phyloP scores from a whole-genome alignment of 176 grass and related monocot species.

The Oryza glaberrima region DNA sequence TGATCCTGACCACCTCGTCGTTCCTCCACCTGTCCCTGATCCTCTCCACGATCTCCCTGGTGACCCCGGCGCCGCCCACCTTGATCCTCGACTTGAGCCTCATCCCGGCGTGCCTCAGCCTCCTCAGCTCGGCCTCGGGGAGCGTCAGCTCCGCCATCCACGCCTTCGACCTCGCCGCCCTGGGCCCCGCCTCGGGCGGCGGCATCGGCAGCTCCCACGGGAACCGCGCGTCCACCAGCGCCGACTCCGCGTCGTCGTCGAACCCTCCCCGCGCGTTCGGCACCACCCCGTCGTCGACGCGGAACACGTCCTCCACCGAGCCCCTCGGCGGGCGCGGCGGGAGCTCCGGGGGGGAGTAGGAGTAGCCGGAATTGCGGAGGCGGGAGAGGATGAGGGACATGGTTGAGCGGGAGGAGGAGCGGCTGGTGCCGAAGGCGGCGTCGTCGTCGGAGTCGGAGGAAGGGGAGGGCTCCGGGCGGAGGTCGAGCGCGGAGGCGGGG shows the following conservation, averaged over 20 bases:
- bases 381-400: constrained; percentile 83
- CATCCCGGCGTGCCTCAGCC: constrained; percentile 78
- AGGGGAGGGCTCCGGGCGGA: constrained; percentile 61
- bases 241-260: constrained; percentile 26
- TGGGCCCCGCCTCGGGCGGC: constrained; percentile 41
- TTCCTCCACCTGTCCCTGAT: constrained; percentile 90
- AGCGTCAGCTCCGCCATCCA: constrained; percentile 89
- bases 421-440: constrained; percentile 63
- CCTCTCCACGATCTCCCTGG: constrained; percentile 69
- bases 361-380: constrained; percentile 75
- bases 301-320: constrained; percentile 89
- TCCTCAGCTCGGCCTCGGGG: constrained; percentile 71
- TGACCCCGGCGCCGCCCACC: constrained; percentile 80
- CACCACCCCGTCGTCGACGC: constrained; percentile 72
- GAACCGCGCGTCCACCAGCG: constrained; percentile 68
- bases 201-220: constrained; percentile 76
- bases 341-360: constrained; percentile 35
- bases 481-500: constrained; percentile 55
- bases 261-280: constrained; percentile 69
- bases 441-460: constrained; percentile 73
- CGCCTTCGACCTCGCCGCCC: constrained; percentile 55
- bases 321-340: constrained; percentile 49
- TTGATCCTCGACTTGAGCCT: constrained; percentile 77
- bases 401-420: constrained; percentile 63
- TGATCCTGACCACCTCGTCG: constrained; percentile 84